Base-by-base conservation (phyloP, 768 basidiomycete genomes). In the Pleurotus citrinopileatus region DNA sequence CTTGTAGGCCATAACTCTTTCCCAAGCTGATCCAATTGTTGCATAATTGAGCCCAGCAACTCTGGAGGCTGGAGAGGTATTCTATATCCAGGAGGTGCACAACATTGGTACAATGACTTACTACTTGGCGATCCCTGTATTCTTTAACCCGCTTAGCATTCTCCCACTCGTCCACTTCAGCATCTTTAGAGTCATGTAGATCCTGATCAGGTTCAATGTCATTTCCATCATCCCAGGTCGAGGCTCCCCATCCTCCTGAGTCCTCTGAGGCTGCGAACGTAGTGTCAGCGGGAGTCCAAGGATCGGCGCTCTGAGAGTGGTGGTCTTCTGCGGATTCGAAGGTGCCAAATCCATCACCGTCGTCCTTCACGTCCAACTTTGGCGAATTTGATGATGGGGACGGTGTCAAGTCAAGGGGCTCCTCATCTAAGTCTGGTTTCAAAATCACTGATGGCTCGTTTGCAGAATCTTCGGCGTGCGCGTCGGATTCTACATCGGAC, bases 81-180 rank as follows among this genome's bases (percentile, higher is more conserved):
- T 61, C 15, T 15, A 23, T 51, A 17, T 25, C n/a, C n/a, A n/a
- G 6, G 17, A 19, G 5, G 10, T 19, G 13, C 22, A 19, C 1
- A 22, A 34, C 9, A 37, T 28, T 57, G 34, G 40, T 32, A 27
- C 13, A 6, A 17, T 28, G 34, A 74, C 88, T 69, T 69, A 90
- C 89, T 64, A 89, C 82, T 63, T 79, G 74, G 40, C 75, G 75
- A 63, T 89, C 81, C 61, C 80, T 74, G 55, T 74, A 76, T 57
- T 79, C 79, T 60, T 87, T 86, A 56, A 78, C 70, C 60, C 70
- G 73, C 56, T 72, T 78, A 10, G 87, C 86, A 8, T 66, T 60
- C 58, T 87, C 86, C 88, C 89, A 89, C 66, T 86, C 85, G 61
- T 90, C 86, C 27, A 37, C 48, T 4, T 70, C 64, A 4, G 65